phyloP scores from a whole-genome alignment of 73 alveolate species.

The Tetrahymena thermophila region DNA sequence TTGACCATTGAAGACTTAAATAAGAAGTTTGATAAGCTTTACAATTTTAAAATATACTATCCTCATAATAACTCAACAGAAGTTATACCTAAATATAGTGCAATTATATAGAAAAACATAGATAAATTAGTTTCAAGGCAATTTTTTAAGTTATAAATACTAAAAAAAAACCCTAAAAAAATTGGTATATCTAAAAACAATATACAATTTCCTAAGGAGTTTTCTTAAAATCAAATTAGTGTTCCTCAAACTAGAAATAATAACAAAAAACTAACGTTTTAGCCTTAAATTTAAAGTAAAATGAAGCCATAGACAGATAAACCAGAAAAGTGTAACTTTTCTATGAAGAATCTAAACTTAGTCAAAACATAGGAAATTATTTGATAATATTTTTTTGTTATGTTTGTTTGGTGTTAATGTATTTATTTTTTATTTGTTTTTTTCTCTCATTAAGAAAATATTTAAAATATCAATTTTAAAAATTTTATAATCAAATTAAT shows the following conservation, averaged over 20 bases:
- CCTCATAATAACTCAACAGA: neutral
- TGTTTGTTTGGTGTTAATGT: neutral
- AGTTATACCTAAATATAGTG: neutral
- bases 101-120: neutral
- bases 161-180: neutral
- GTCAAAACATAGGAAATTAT: neutral
- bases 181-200: neutral
- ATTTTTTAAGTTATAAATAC: neutral
- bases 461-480: too few relatives aligned
- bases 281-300: neutral
- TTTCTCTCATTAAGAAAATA: too few relatives aligned
- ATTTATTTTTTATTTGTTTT: too few relatives aligned
- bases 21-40: neutral
- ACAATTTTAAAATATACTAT: neutral
- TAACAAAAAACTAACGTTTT: neutral
- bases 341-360: neutral
- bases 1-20: neutral
- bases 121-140: neutral
- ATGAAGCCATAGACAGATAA: neutral
- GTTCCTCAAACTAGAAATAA: neutral
- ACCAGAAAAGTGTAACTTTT: neutral
- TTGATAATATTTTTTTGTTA: neutral
- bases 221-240: neutral
- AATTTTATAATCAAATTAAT: too few relatives aligned
- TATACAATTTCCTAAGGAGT: neutral